phyloP scores from a whole-genome alignment of 768 basidiomycete species.

The Leccinellum luteum region DNA sequence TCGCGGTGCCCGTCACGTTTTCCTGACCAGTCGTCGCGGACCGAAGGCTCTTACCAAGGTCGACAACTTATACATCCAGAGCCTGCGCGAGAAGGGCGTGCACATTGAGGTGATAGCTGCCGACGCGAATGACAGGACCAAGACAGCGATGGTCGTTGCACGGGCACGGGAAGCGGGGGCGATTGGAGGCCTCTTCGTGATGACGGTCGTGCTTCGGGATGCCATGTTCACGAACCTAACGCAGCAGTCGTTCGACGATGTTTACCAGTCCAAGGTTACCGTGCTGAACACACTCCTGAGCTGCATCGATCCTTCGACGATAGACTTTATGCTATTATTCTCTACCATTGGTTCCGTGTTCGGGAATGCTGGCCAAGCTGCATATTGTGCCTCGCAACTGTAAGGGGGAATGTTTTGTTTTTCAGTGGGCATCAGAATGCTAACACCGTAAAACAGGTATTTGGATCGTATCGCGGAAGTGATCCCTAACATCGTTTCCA shows the following conservation, averaged over 20 bases:
- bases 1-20: slow-evolving; percentile 32
- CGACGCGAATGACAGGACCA: slow-evolving; percentile 21
- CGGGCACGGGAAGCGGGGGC: slow-evolving; percentile 15
- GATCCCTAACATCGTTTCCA: slow-evolving; percentile 32
- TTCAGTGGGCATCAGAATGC: background rate
- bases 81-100: slow-evolving; percentile 22
- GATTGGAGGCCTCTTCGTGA: slow-evolving; percentile 33
- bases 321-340: slow-evolving; percentile 35
- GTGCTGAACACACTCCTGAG: slow-evolving; percentile 17
- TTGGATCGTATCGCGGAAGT: slow-evolving; percentile 31
- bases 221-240: slow-evolving; percentile 34
- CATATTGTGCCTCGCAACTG: slow-evolving; percentile 24
- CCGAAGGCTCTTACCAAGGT: slow-evolving; percentile 16
- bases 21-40: slow-evolving; percentile 29
- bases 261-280: slow-evolving; percentile 22
- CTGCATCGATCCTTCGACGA: slow-evolving; percentile 13
- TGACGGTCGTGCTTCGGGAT: slow-evolving; percentile 36
- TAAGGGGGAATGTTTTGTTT: slow-evolving; percentile 2
- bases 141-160: slow-evolving; percentile 25
- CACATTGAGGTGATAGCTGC: slow-evolving; percentile 29
- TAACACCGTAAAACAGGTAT: slow-evolving; percentile 18
- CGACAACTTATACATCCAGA: slow-evolving; percentile 29
- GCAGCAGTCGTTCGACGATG: slow-evolving; percentile 29
- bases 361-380: slow-evolving; percentile 27
- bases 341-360: slow-evolving; percentile 35